Base-by-base conservation (phyloP, 2,329 filamentous ascomycete genomes). In the Epichloe elymi region DNA sequence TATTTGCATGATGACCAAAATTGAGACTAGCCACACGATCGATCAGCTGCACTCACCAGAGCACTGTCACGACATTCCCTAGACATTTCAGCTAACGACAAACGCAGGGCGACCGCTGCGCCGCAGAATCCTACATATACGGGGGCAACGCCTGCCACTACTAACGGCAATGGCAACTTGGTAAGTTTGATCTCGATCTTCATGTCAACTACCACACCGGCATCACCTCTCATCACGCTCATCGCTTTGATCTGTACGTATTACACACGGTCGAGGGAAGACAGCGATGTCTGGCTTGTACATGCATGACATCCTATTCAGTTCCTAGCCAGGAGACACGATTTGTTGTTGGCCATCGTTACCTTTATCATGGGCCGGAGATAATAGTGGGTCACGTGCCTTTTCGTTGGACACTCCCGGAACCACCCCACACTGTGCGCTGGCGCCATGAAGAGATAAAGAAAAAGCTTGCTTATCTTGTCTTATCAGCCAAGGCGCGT, bases 141-240 rank as follows among this genome's bases (percentile, higher is more conserved):
- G 20, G 62, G 59, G 43, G 56, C 62, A 17, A 71, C 70, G 33
- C 70, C 66, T 33, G 68, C 70, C 26, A 68, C 67, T 35, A 70
- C 68, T 11, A 67, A 61, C 54, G 65, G 66, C 50, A 68, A 67
- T 48, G 64, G 64, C 23, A 70, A 66, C 50, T 58, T 71, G 63
- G 70, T 72, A 59, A 64, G 70, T 66, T 49, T 49, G 37, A 33
- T 30, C 41, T 12, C 11, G 15, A 14, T 10, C 12, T 35, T 15
- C 39, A 17, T 26, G 1, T 20, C 48, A 26, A 36, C 17, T 42
- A 14, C 36, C 39, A 14, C 35, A 4, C 7, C 33, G 23, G 19
- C 50, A 48, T 8, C 41, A 19, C 26, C 35, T 8, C 39, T 17
- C 8, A 35, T 48, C 19, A 36, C 12, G 26, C 30, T 23, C 17